Percentiles rank a stretch among this genome's conserved stretches.
Conservation (phyloP, 1,284 basidiomycete genomes). For the Taiwanofungus camphoratus region DNA sequence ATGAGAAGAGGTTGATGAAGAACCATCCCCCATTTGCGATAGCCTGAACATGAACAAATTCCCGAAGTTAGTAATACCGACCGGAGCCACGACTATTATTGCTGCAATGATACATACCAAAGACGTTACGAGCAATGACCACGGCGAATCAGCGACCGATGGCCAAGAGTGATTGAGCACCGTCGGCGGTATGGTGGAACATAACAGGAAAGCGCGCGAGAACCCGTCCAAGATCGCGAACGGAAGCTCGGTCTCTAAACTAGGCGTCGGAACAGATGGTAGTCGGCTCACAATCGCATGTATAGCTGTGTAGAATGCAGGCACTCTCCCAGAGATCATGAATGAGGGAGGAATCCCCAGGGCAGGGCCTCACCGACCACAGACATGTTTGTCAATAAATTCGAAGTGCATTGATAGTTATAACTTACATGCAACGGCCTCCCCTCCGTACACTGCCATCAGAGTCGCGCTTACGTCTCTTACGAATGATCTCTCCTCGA, state of each 20-base stretch:
- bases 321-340: conserved; percentile 56
- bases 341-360: conserved; percentile 64
- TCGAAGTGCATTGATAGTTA: conserved; percentile 4
- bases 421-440: conserved; percentile 53
- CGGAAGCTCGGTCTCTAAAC: conserved; percentile 53
- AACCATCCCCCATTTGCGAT: conserved; percentile 73
- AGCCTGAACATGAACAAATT: conserved; percentile 34
- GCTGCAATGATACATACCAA: conserved; percentile 39
- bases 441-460: conserved; percentile 68
- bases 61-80: neutral
- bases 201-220: conserved; percentile 64
- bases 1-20: conserved; percentile 59
- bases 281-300: conserved; percentile 58
- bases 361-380: conserved; percentile 56
- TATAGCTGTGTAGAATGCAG: conserved; percentile 45
- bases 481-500: conserved; percentile 51
- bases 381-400: conserved; percentile 7
- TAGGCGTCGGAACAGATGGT: conserved; percentile 47
- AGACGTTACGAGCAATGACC: conserved; percentile 63
- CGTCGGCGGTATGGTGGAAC: conserved; percentile 60
- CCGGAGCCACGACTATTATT: too few relatives aligned
- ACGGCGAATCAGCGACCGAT: conserved; percentile 54
- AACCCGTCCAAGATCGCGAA: conserved; percentile 63
- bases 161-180: conserved; percentile 48
- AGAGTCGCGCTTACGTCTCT: conserved; percentile 53